Evolutionary conservation across 2,329 filamentous ascomycete species (phyloP).

Genomic region (Immersiporthe knoxdaviesiana): DNA sequence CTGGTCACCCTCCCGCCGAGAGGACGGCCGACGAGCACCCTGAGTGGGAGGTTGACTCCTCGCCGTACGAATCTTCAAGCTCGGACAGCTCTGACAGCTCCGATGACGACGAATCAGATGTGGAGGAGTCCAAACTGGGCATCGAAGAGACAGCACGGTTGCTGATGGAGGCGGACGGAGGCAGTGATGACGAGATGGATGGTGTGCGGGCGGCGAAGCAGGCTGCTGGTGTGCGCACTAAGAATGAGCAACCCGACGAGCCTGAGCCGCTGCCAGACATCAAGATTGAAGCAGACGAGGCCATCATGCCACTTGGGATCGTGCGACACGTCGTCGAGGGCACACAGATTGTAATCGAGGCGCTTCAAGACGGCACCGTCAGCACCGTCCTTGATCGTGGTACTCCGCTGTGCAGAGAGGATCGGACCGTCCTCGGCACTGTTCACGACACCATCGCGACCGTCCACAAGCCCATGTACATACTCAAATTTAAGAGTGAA

Average conservation of each 20-base stretch:
- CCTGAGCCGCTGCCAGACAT: constrained; percentile 75
- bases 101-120: constrained; percentile 62
- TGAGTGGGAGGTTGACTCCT: constrained; percentile 86
- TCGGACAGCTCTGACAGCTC: constrained; percentile 59
- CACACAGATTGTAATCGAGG: constrained; percentile 72
- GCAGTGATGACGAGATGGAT: constrained; percentile 76
- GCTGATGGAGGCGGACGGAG: constrained; percentile 80
- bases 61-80: constrained; percentile 71
- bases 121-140: constrained; percentile 65
- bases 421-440: constrained; percentile 76
- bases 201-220: constrained; percentile 48
- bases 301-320: constrained; percentile 73
- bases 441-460: constrained; percentile 86
- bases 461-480: constrained; percentile 85
- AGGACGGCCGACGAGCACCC: constrained; percentile 48
- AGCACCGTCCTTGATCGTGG: constrained; percentile 83
- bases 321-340: constrained; percentile 80
- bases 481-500: constrained; percentile 71
- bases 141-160: constrained; percentile 83
- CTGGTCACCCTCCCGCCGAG: constrained; percentile 1
- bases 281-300: constrained; percentile 74
- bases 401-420: constrained; percentile 78
- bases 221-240: constrained; percentile 67
- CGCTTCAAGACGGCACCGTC: constrained; percentile 71
- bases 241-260: constrained; percentile 75